A percentile compares a stretch with the other conserved stretches of the same genome.
Conservation (phyloP, 169 alveolate genomes). For the Theileria annulata region DNA sequence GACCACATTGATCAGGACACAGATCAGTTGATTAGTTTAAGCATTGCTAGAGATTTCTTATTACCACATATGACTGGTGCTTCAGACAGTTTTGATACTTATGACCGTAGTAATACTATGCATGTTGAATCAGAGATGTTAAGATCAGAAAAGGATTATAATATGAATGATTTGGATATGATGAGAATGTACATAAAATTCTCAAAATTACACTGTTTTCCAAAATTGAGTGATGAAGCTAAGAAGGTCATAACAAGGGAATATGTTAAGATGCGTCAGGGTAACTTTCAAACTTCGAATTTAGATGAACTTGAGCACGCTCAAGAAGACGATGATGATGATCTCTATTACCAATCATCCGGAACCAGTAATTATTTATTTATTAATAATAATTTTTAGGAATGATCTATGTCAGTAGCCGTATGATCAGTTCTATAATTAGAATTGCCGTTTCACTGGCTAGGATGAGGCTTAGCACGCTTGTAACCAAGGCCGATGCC, state of each 20-base stretch:
- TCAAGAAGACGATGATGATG: constrained; percentile 27
- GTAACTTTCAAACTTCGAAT: constrained; percentile 31
- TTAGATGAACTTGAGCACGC: constrained; percentile 18
- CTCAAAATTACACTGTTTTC: constrained; percentile 89
- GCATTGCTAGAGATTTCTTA: constrained; percentile 17
- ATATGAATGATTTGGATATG: constrained; percentile 60
- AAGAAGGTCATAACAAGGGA: constrained; percentile 81
- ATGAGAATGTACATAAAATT: constrained; percentile 87
- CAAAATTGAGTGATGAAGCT: constrained; percentile 89
- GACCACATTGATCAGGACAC: constrained; percentile 88
- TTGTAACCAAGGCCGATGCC: constrained; percentile 89
- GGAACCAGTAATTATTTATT: neutral
- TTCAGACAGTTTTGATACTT: neutral
- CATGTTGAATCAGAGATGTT: constrained; percentile 68
- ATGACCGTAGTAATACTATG: constrained; percentile 49
- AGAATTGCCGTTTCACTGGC: constrained; percentile 97
- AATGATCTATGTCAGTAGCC: constrained; percentile 33
- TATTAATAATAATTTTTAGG: constrained; percentile 11
- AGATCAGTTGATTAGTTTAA: constrained; percentile 66
- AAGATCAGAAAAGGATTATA: constrained; percentile 58
- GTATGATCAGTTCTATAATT: constrained; percentile 95
- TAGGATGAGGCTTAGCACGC: constrained; percentile 88
- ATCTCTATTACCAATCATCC: neutral
- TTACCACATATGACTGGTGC: constrained; percentile 40
- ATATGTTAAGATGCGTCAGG: constrained; percentile 73